Evolutionary conservation across 202 grass and related monocot species (phyloP).

Genomic region (Setaria italica): DNA sequence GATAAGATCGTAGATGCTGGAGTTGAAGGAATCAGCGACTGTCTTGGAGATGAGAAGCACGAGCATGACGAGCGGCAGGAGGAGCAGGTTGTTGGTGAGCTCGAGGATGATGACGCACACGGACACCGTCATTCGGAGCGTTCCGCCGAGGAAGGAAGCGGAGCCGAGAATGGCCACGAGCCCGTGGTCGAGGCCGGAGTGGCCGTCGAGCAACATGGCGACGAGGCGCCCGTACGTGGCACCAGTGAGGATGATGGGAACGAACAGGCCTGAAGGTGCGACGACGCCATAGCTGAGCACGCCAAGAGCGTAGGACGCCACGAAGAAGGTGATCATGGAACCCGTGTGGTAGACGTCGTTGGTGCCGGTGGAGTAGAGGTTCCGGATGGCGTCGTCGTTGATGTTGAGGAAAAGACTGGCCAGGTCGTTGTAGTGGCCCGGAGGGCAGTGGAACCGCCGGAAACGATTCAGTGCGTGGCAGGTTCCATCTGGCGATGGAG

Average conservation of each 20-base stretch:
- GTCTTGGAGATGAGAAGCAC: slow-evolving; percentile 93
- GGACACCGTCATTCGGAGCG: slow-evolving; percentile 85
- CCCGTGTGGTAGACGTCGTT: slow-evolving; percentile 78
- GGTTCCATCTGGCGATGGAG: slow-evolving; percentile 19
- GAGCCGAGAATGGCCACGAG: slow-evolving; percentile 90
- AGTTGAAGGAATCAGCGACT: slow-evolving; percentile 83
- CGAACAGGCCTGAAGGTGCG: slow-evolving; percentile 80
- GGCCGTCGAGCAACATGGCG: slow-evolving; percentile 61
- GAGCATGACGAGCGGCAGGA: slow-evolving; percentile 90
- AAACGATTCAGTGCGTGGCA: slow-evolving; percentile 68
- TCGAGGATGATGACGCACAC: slow-evolving; percentile 89
- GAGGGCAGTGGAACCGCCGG: slow-evolving; percentile 76
- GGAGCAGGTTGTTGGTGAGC: slow-evolving; percentile 89
- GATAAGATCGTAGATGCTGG: slow-evolving; percentile 92
- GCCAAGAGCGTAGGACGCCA: slow-evolving; percentile 75
- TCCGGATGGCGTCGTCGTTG: slow-evolving; percentile 92
- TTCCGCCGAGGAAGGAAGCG: slow-evolving; percentile 87
- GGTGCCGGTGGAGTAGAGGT: slow-evolving; percentile 74
- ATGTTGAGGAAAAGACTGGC: slow-evolving; percentile 90
- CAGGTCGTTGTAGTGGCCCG: slow-evolving; percentile 86
- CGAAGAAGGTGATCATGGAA: slow-evolving; percentile 72
- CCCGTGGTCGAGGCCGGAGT: slow-evolving; percentile 81
- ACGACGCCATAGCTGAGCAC: slow-evolving; percentile 94
- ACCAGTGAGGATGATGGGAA: slow-evolving; percentile 92
- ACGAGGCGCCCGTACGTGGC: slow-evolving; percentile 84